phyloP scores from a whole-genome alignment of 2,329 filamentous ascomycete species.

The Knufia petricola region DNA sequence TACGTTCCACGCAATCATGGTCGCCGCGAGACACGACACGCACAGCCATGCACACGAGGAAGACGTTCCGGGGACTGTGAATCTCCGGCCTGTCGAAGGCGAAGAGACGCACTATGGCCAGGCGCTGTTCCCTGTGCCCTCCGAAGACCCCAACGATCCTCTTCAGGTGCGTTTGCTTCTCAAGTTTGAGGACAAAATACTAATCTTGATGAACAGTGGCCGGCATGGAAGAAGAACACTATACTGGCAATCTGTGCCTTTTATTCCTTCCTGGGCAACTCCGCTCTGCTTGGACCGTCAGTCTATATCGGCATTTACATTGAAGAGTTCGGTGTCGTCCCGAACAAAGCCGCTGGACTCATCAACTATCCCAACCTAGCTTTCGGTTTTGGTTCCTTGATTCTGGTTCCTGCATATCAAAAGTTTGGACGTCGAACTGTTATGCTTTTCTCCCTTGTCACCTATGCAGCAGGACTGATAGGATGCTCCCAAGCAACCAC shows the following conservation, averaged over 20 bases:
- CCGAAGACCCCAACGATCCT: conserved; percentile 53
- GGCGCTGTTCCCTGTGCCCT: conserved; percentile 51
- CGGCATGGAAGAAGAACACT: conserved; percentile 45
- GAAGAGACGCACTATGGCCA: conserved; percentile 52
- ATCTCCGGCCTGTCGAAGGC: conserved; percentile 45
- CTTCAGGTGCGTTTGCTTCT: conserved; percentile 24
- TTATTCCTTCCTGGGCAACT: conserved; percentile 52
- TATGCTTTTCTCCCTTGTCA: conserved; percentile 33
- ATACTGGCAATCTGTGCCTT: conserved; percentile 46
- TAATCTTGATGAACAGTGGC: conserved; percentile 36
- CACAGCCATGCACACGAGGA: conserved; percentile 47
- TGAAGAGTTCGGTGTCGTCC: conserved; percentile 42
- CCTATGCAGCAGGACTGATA: conserved; percentile 36
- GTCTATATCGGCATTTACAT: conserved; percentile 50
- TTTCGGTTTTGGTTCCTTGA: conserved; percentile 48
- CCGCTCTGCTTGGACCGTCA: conserved; percentile 46
- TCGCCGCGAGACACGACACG: not conserved
- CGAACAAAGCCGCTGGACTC: conserved; percentile 44
- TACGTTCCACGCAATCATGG: not conserved
- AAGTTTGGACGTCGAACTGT: conserved; percentile 40
- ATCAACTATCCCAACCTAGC: conserved; percentile 53
- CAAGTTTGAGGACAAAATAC: not conserved
- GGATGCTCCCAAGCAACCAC: conserved; percentile 33
- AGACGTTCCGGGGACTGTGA: conserved; percentile 48
- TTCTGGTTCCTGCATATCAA: conserved; percentile 50